A percentile compares a stretch with the other conserved stretches of the same genome.
phyloP scores from a whole-genome alignment of 2,329 filamentous ascomycete species.

The Apiospora hydei region DNA sequence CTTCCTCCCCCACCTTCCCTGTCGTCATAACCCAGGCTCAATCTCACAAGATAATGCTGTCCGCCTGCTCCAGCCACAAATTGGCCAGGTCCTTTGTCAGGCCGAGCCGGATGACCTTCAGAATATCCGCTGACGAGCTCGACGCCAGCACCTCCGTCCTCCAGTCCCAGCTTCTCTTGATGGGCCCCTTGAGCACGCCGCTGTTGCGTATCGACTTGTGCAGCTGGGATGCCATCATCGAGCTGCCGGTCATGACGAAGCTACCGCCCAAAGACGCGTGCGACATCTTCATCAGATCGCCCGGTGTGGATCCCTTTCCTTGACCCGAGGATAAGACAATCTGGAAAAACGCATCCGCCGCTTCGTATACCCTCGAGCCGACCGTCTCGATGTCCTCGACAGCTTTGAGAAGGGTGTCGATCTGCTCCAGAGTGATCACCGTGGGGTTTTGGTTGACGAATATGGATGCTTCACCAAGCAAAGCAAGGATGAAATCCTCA shows the following conservation, averaged over 20 bases:
- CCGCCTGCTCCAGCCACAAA: constrained; percentile 72
- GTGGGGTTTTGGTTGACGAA: constrained; percentile 68
- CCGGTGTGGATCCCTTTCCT: constrained; percentile 69
- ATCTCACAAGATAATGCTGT: constrained; percentile 55
- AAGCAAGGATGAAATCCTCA: constrained; percentile 83
- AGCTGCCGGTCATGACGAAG: constrained; percentile 77
- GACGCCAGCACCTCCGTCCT: constrained; percentile 61
- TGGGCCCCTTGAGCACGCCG: constrained; percentile 47
- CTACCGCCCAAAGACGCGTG: constrained; percentile 57
- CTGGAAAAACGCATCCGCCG: constrained; percentile 80
- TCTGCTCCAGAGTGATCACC: constrained; percentile 73
- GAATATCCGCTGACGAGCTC: constrained; percentile 72
- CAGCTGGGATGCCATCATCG: constrained; percentile 70
- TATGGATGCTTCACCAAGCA: constrained; percentile 84
- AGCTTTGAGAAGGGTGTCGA: constrained; percentile 69
- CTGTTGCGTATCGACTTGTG: constrained; percentile 60
- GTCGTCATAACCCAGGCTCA: background rate
- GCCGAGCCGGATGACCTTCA: constrained; percentile 74
- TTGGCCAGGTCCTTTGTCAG: constrained; percentile 77
- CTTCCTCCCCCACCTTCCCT: background rate
- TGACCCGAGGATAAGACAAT: constrained; percentile 76
- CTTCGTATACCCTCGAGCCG: constrained; percentile 71
- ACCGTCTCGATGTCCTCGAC: constrained; percentile 76
- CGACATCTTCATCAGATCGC: constrained; percentile 68
- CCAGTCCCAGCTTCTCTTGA: constrained; percentile 76